Conservation (phyloP, 1,139 yeast genomes). For the Saccharomyces hybrid region DNA sequence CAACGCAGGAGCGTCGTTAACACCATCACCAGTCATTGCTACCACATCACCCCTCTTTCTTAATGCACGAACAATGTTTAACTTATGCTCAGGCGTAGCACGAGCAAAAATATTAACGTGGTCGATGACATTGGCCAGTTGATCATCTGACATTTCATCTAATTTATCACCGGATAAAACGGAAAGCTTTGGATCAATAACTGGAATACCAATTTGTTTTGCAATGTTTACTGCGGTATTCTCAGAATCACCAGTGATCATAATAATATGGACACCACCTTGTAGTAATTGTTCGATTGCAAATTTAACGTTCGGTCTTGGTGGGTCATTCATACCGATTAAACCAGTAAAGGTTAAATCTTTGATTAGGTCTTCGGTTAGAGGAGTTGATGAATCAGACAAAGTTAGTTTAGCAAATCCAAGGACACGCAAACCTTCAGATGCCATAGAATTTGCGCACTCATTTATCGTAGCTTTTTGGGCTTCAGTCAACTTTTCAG, state of each 20-base stretch:
- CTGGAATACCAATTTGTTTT: constrained; percentile 83
- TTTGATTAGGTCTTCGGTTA: constrained; percentile 39
- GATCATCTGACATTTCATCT: constrained; percentile 61
- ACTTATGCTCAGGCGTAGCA: constrained; percentile 94
- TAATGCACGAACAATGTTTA: constrained; percentile 81
- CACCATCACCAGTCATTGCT: constrained; percentile 99
- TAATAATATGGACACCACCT: constrained; percentile 92
- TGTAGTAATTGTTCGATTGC: constrained; percentile 68
- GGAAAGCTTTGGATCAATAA: constrained; percentile 49
- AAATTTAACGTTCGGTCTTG: constrained; percentile 70
- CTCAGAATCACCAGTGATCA: constrained; percentile 96
- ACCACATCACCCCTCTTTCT: constrained; percentile 92
- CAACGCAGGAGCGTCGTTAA: constrained; percentile 94
- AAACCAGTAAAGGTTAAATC: constrained; percentile 74
- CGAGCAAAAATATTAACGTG: constrained; percentile 90
- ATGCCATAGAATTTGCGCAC: constrained; percentile 60
- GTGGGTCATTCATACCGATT: constrained; percentile 95
- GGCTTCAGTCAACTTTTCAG: constrained; percentile 45
- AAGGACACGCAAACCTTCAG: constrained; percentile 79
- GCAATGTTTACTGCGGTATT: constrained; percentile 88
- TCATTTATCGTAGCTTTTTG: constrained; percentile 40
- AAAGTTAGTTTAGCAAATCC: constrained; percentile 52
- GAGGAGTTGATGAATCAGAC: constrained; percentile 33
- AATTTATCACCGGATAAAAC: constrained; percentile 80
- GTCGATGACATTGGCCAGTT: constrained; percentile 63